Evolutionary conservation across 1,284 basidiomycete genomes (phyloP), one percentile per base, ranked within the genome.

Genomic region (Takashimella koratensis): DNA sequence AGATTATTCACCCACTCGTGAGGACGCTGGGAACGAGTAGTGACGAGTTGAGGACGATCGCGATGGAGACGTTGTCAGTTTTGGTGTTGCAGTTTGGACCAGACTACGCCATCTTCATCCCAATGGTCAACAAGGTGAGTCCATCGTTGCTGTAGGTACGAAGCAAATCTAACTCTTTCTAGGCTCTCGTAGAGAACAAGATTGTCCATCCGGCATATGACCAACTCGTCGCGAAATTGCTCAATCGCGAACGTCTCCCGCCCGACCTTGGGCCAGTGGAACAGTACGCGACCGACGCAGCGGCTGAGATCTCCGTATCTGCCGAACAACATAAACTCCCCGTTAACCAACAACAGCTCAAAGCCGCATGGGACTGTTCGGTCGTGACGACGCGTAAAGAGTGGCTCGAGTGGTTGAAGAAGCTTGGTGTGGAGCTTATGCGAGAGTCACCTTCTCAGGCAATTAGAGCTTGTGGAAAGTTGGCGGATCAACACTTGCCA

Each of bases 401-500:
- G 66, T 99, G 96, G 96, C 79, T 84, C 23, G 92, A 95, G 47
- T 99, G 96, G 96, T 87, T 97, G 78, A 90, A 91, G 64, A 83
- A 89, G 20, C 82, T 98, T 12, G 88, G 92, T 5, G 89, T 96
- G 10, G 95, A 98, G 74, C 88, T 98, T 68, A 93, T 99, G 87
- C 91, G 95, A 66, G 94, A 98, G 64, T 97, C 95, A 1, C 96
- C 96, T 0, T 97, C 93, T 5, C 93, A 97, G 78, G 95, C 96
- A 25, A 81, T 99, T 45, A 85, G 96, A 49, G 95, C 96, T 1
- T 98, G 95, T 69, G 90, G 93, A 80, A 90, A 86, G 67, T 78
- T 98, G 45, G 92, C 97, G 1, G 91, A 97, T 66, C 86, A 89
- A 22, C 91, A 98, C 75, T 84, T 86, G 13, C 91, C 94, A 0